A percentile compares a stretch with the other conserved stretches of the same genome.
Evolutionary conservation across 768 basidiomycete species (phyloP).

Genomic region (Tephrocybe sp.): DNA sequence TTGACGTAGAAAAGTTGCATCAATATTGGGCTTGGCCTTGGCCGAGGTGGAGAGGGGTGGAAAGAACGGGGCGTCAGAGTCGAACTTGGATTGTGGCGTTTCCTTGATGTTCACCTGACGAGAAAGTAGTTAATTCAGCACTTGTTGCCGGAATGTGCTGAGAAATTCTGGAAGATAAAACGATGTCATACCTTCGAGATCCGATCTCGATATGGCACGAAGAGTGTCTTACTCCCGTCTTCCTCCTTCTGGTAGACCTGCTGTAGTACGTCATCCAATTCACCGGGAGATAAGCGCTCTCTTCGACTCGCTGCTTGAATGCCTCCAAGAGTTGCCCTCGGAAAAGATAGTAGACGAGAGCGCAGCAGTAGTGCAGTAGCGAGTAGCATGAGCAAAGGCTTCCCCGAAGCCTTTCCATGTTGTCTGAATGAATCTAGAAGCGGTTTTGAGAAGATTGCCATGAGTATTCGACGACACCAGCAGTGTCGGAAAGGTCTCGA

Average conservation of each 20-base stretch:
- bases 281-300: constrained; percentile 33
- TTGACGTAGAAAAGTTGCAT: constrained; percentile 68
- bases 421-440: constrained; percentile 10
- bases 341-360: constrained; percentile 37
- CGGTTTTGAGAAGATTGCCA: constrained; percentile 20
- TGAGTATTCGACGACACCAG: neutral
- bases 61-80: constrained; percentile 57
- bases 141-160: no score
- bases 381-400: constrained; percentile 40
- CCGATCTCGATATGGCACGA: constrained; percentile 64
- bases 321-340: constrained; percentile 28
- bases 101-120: constrained; percentile 49
- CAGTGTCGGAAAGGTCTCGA: neutral
- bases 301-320: constrained; percentile 28
- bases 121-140: neutral
- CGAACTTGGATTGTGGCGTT: constrained; percentile 49
- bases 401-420: constrained; percentile 16
- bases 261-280: constrained; percentile 51
- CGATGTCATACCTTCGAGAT: constrained; percentile 67
- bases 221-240: constrained; percentile 61
- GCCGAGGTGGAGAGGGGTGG: constrained; percentile 48
- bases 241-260: constrained; percentile 61
- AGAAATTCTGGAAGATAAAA: no score
- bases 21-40: constrained; percentile 62
- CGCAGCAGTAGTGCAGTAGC: constrained; percentile 53